phyloP scores from a whole-genome alignment of 148 eudicot genomes.

The Diospyros lotus region DNA sequence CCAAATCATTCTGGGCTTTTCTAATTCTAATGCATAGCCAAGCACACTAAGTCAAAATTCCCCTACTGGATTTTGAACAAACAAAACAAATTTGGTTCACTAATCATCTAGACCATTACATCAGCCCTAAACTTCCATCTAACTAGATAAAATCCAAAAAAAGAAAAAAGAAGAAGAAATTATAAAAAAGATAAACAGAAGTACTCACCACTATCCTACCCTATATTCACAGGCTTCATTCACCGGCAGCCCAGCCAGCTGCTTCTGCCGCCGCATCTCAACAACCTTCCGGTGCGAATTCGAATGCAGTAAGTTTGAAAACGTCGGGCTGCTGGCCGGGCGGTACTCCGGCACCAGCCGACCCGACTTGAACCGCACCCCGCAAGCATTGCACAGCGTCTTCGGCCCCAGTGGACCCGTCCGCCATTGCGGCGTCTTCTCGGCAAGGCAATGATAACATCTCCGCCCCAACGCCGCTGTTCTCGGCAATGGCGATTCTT shows the following conservation, averaged over 20 bases:
- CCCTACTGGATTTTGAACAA: conserved; percentile 18
- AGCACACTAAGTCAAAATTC: conserved; percentile 22
- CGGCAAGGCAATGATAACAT: conserved; percentile 69
- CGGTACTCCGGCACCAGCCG: conserved; percentile 80
- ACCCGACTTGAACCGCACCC: conserved; percentile 87
- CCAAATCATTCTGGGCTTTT: neutral
- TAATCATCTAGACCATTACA: conserved; percentile 33
- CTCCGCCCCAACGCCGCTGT: conserved; percentile 45
- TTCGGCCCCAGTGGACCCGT: conserved; percentile 85
- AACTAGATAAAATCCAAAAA: conserved; percentile 11
- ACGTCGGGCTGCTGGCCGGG: conserved; percentile 82
- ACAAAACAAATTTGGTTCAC: conserved; percentile 24
- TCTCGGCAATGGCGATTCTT: conserved; percentile 2
- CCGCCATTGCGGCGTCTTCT: conserved; percentile 93
- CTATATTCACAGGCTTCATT: conserved; percentile 31
- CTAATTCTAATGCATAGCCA: conserved; percentile 17
- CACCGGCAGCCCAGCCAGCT: conserved; percentile 22
- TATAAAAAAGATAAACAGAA: neutral
- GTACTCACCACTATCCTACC: conserved; percentile 31
- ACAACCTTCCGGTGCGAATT: conserved; percentile 80
- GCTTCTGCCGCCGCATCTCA: conserved; percentile 76
- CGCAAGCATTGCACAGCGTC: conserved; percentile 85
- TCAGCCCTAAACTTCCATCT: conserved; percentile 25
- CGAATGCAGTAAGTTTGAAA: conserved; percentile 61
- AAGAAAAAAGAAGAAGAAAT: neutral